A percentile compares a stretch with the other conserved stretches of the same genome.
Conservation (phyloP, 2,329 filamentous ascomycete genomes). For the Fonsecaea monophora region DNA sequence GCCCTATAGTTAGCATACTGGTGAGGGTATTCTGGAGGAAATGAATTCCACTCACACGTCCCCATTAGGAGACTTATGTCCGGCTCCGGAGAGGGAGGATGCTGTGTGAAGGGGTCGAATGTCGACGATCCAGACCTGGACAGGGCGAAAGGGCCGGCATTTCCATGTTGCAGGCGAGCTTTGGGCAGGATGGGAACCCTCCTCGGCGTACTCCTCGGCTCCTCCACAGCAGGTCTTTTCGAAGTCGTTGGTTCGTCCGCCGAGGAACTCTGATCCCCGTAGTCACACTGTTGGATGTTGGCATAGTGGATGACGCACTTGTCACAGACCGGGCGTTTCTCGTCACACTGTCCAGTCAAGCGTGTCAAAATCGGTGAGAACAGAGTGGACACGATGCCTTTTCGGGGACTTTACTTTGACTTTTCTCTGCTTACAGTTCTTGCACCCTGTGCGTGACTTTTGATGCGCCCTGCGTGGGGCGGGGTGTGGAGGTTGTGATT, state of each 20-base stretch:
- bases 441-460: constrained; percentile 12
- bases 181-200: constrained; percentile 20
- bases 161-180: constrained; percentile 1
- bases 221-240: neutral
- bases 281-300: constrained; percentile 19
- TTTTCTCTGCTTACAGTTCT: constrained; percentile 19
- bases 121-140: neutral
- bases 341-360: constrained; percentile 10
- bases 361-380: neutral
- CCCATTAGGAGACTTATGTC: constrained; percentile 21
- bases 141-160: neutral
- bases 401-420: constrained; percentile 4
- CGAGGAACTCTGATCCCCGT: constrained; percentile 13
- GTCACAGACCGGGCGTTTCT: constrained; percentile 20
- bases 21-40: neutral
- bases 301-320: constrained; percentile 20
- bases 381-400: neutral
- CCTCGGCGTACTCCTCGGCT: neutral
- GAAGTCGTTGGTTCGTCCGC: constrained; percentile 4
- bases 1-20: neutral
- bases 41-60: constrained; percentile 7
- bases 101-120: constrained; percentile 18
- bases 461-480: constrained; percentile 10
- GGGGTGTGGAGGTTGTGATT: constrained; percentile 1
- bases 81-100: constrained; percentile 15